Evolutionary conservation across 768 basidiomycete genomes (phyloP).

Genomic region (Cubamyces sp.): DNA sequence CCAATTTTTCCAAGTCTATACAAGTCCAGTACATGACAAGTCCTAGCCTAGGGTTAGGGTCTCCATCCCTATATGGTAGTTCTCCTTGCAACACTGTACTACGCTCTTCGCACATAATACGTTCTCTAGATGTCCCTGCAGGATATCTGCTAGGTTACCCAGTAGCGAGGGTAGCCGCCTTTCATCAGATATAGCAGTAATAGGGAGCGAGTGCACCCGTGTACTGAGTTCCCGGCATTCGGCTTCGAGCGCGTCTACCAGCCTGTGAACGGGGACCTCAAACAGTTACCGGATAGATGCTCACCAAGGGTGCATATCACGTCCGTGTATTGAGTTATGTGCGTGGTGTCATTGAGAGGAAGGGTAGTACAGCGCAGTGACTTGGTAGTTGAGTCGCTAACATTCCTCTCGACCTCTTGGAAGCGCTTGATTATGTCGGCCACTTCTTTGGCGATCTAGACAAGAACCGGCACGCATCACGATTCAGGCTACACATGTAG

Average conservation of each 20-base stretch:
- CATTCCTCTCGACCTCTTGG: background rate
- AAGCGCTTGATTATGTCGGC: slow-evolving; percentile 6
- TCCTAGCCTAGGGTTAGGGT: slow-evolving; percentile 24
- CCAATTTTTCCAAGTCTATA: slow-evolving; percentile 19
- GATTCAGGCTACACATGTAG: too few species aligned
- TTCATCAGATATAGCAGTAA: background rate
- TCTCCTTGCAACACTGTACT: slow-evolving; percentile 20
- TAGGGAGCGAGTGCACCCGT: background rate
- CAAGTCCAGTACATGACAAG: background rate
- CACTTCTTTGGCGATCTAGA: slow-evolving; percentile 9
- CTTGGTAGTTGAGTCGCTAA: background rate
- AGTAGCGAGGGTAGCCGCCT: slow-evolving; percentile 4
- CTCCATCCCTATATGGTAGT: slow-evolving; percentile 13
- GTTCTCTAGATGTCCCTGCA: slow-evolving; percentile 7
- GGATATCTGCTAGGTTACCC: background rate
- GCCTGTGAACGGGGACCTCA: background rate
- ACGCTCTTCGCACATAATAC: slow-evolving; percentile 9
- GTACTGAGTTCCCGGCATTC: slow-evolving; percentile 4
- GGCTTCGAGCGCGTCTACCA: slow-evolving; percentile 7
- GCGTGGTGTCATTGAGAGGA: slow-evolving; percentile 13
- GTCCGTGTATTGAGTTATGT: slow-evolving; percentile 15
- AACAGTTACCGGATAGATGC: background rate
- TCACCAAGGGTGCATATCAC: slow-evolving; percentile 22
- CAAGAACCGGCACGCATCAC: too few species aligned
- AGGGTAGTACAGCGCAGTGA: slow-evolving; percentile 8